Percentiles rank a stretch among this genome's conserved stretches.
phyloP scores from a whole-genome alignment of 2,329 filamentous ascomycete genomes.

The Corniculantispora saksenae region DNA sequence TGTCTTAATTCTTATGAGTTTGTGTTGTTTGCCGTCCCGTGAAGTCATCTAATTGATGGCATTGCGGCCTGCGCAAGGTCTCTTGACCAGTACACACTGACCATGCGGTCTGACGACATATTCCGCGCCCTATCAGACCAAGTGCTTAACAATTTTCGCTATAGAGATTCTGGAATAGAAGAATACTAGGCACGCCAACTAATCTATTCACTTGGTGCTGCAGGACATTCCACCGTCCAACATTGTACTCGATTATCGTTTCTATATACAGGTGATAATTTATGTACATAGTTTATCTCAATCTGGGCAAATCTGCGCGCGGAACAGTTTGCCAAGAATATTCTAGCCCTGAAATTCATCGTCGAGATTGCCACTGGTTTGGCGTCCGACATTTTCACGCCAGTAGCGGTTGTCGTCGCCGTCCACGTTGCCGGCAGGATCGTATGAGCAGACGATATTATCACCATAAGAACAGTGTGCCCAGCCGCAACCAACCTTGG shows the following conservation, averaged over 20 bases:
- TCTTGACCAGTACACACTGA: too few species aligned
- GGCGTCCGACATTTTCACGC: conserved; percentile 17
- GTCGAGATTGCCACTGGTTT: conserved; percentile 1
- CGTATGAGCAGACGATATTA: conserved; percentile 24
- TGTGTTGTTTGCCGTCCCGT: too few species aligned
- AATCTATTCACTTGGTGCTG: too few species aligned
- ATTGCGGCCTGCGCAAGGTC: too few species aligned
- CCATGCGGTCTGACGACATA: too few species aligned
- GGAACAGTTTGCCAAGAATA: background rate
- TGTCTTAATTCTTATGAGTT: too few species aligned
- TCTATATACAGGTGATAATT: background rate
- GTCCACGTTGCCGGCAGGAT: conserved; percentile 17
- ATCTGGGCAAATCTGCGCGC: background rate
- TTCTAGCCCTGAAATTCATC: background rate
- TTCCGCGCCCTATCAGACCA: too few species aligned
- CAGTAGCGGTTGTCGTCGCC: conserved; percentile 14
- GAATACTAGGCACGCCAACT: too few species aligned
- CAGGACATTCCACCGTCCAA: too few species aligned
- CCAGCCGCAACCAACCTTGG: conserved; percentile 28
- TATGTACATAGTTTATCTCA: background rate
- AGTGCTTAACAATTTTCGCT: too few species aligned
- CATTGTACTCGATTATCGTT: background rate
- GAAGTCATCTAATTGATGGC: too few species aligned
- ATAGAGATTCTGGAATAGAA: too few species aligned
- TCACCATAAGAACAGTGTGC: conserved; percentile 16